Conservation (phyloP, 2,329 filamentous ascomycete genomes). For the Colletotrichum cordylinicola region DNA sequence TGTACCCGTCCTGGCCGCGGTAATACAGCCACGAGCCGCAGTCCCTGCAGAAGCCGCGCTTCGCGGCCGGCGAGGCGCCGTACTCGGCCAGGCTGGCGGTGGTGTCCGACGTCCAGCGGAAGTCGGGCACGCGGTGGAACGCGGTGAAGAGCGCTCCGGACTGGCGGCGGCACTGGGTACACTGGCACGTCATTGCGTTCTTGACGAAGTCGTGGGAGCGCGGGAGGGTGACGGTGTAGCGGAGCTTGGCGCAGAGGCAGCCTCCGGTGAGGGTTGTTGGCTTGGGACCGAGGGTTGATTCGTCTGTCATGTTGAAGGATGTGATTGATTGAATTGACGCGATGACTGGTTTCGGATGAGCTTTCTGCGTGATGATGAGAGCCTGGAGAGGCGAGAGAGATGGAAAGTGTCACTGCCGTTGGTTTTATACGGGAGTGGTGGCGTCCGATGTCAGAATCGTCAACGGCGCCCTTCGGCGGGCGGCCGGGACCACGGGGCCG, state of each 20-base stretch:
- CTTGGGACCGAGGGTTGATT: neutral
- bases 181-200: slow-evolving; percentile 56
- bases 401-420: neutral
- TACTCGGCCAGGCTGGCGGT: slow-evolving; percentile 41
- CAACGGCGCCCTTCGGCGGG: neutral
- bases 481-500: neutral
- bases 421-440: neutral
- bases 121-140: slow-evolving; percentile 42
- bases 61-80: slow-evolving; percentile 40
- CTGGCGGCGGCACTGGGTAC: slow-evolving; percentile 60
- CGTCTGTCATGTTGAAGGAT: neutral
- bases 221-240: slow-evolving; percentile 54
- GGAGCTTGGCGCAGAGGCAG: slow-evolving; percentile 55
- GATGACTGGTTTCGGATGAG: neutral
- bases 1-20: slow-evolving; percentile 34
- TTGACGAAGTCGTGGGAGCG: slow-evolving; percentile 47
- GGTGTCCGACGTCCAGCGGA: slow-evolving; percentile 37
- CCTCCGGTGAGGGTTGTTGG: slow-evolving; percentile 51
- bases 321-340: neutral
- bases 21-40: slow-evolving; percentile 59
- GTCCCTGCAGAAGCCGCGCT: slow-evolving; percentile 52
- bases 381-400: neutral
- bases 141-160: slow-evolving; percentile 52
- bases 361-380: fast-evolving
- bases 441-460: slow-evolving; percentile 6